A percentile compares a stretch with the other conserved stretches of the same genome.
These are phyloP conservation scores for Phlebopus sp. DNA, from an alignment of 1,284 basidiomycete genomes.

Conservation along the genomic window DNA sequence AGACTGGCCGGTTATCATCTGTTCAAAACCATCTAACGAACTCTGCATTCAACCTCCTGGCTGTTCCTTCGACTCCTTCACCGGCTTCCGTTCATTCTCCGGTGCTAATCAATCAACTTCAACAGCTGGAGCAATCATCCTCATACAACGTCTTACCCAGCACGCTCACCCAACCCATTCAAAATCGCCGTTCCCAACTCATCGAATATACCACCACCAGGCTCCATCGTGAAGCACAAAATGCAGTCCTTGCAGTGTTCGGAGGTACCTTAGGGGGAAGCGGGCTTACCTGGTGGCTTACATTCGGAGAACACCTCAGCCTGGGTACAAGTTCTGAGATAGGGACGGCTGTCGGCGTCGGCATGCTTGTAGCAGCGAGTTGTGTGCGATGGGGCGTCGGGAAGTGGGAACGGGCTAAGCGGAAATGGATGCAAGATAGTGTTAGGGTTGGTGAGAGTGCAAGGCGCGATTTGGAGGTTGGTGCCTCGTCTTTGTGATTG, in stretches of 20 bases:
- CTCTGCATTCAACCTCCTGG: slow-evolving; percentile 42
- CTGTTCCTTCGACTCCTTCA: slow-evolving; percentile 30
- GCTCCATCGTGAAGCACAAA: slow-evolving; percentile 69
- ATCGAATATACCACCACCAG: slow-evolving; percentile 53
- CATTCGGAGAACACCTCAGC: slow-evolving; percentile 38
- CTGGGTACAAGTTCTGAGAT: slow-evolving; percentile 44
- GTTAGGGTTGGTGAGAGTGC: slow-evolving; percentile 65
- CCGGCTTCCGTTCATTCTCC: slow-evolving; percentile 50
- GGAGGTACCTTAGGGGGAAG: slow-evolving; percentile 40
- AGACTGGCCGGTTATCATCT: slow-evolving; percentile 64
- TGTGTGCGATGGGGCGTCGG: slow-evolving; percentile 68
- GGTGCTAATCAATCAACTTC: slow-evolving; percentile 66
- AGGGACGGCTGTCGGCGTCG: slow-evolving; percentile 61
- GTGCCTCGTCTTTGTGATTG: slow-evolving; percentile 17
- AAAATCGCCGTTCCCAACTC: slow-evolving; percentile 57
- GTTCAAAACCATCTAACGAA: slow-evolving; percentile 49
- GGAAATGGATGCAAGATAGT: slow-evolving; percentile 74
- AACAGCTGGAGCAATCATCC: slow-evolving; percentile 51
- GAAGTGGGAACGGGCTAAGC: slow-evolving; percentile 71
- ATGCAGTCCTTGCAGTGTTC: slow-evolving; percentile 53
- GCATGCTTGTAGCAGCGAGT: slow-evolving; percentile 49
- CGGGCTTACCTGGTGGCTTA: slow-evolving; percentile 51
- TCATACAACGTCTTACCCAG: slow-evolving; percentile 47
- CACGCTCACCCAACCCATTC: slow-evolving; percentile 56
- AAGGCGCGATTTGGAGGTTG: slow-evolving; percentile 68